These are phyloP conservation scores for Monosiga brevicollis DNA, from an alignment of 78 protist genomes.

Conservation along the genomic window DNA sequence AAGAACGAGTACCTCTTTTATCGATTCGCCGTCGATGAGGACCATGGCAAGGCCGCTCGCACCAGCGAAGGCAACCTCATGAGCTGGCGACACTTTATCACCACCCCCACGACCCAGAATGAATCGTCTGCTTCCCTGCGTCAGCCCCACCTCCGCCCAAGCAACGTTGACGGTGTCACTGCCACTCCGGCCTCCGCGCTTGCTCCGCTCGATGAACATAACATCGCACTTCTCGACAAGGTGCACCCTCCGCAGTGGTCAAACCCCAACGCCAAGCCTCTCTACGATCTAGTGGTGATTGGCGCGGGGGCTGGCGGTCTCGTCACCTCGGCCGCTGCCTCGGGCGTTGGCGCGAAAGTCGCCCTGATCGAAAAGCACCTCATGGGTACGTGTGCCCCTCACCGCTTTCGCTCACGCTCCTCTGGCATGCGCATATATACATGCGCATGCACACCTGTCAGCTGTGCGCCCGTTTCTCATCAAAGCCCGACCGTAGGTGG, in stretches of 20 bases:
- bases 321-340: constrained; percentile 21
- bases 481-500: constrained; percentile 18
- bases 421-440: background rate
- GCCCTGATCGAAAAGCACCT: constrained; percentile 45
- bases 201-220: constrained; percentile 11
- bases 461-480: background rate
- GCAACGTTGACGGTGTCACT: too few species aligned
- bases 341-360: constrained; percentile 30
- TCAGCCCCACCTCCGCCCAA: background rate
- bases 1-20: constrained; percentile 10
- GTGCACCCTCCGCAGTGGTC: constrained; percentile 18
- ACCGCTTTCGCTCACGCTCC: background rate
- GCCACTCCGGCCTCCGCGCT: background rate
- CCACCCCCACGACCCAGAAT: too few species aligned
- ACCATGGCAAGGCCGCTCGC: background rate
- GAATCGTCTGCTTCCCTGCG: background rate
- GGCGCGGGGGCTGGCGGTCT: constrained; percentile 59
- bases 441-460: background rate
- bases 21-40: constrained; percentile 2
- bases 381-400: constrained; percentile 16
- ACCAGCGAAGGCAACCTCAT: background rate
- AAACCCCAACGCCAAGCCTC: constrained; percentile 12
- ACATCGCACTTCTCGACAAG: constrained; percentile 5
- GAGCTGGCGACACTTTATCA: background rate
- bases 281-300: constrained; percentile 36